Conservation (phyloP, 495 filamentous ascomycete genomes). For the Annulohypoxylon moriforme region DNA sequence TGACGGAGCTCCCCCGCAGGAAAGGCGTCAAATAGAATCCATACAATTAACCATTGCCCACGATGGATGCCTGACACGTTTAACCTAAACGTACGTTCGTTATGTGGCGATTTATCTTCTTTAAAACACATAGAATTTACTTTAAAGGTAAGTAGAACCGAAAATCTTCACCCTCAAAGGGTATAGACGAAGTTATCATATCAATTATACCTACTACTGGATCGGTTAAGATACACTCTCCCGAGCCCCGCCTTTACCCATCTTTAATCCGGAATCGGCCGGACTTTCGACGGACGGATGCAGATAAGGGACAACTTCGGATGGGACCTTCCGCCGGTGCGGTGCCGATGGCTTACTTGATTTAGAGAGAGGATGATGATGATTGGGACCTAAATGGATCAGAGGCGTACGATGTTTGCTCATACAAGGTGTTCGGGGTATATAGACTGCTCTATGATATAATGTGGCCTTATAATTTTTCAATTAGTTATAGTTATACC, state of each 20-base stretch:
- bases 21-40: constrained; percentile 17
- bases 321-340: constrained; percentile 15
- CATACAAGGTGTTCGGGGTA: not conserved
- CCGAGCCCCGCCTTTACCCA: constrained; percentile 22
- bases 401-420: not conserved
- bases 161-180: no score
- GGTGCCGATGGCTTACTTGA: constrained; percentile 1
- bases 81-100: not conserved
- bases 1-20: constrained; percentile 18
- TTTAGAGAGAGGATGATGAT: not conserved
- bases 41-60: not conserved
- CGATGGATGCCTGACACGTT: not conserved
- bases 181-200: not conserved
- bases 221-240: not conserved
- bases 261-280: constrained; percentile 39
- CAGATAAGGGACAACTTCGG: constrained; percentile 13
- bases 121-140: no score
- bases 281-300: not conserved
- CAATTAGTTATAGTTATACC: no score
- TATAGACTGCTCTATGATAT: not conserved
- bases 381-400: not conserved
- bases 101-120: not conserved
- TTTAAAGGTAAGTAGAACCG: no score
- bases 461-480: no score
- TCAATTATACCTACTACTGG: not conserved